phyloP scores from a whole-genome alignment of 129 eudicot species.

The Flaveria sonorensis region DNA sequence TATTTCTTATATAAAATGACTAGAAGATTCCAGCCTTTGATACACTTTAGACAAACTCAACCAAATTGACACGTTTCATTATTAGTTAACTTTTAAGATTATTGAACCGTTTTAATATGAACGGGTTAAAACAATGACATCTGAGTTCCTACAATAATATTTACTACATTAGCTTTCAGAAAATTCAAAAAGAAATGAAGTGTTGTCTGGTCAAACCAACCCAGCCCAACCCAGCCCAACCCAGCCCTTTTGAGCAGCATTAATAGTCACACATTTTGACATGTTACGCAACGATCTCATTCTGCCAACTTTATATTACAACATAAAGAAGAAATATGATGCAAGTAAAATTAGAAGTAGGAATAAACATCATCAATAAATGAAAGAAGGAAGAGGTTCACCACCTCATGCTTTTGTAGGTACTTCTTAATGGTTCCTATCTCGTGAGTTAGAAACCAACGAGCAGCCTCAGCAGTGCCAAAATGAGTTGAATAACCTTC shows the following conservation, averaged over 20 bases:
- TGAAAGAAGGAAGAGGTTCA: slow-evolving; percentile 10
- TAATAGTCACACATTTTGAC: neutral
- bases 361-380: neutral
- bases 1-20: neutral
- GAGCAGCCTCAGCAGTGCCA: slow-evolving; percentile 96
- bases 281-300: neutral
- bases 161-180: no score
- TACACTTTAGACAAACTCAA: neutral
- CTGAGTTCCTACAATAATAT: neutral
- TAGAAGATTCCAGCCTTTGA: neutral
- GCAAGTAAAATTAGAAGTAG: neutral
- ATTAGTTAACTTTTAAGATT: neutral
- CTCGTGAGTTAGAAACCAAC: slow-evolving; percentile 91
- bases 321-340: neutral
- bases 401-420: slow-evolving; percentile 81
- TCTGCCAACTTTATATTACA: neutral
- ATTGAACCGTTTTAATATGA: neutral
- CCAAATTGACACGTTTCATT: neutral
- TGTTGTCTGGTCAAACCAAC: neutral
- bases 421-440: slow-evolving; percentile 69
- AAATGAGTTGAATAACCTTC: slow-evolving; percentile 94
- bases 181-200: neutral
- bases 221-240: neutral
- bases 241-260: neutral
- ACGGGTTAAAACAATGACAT: neutral